Conservation (phyloP, 371 early-diverging fungal species). For the Conidiobolus incongruus region DNA sequence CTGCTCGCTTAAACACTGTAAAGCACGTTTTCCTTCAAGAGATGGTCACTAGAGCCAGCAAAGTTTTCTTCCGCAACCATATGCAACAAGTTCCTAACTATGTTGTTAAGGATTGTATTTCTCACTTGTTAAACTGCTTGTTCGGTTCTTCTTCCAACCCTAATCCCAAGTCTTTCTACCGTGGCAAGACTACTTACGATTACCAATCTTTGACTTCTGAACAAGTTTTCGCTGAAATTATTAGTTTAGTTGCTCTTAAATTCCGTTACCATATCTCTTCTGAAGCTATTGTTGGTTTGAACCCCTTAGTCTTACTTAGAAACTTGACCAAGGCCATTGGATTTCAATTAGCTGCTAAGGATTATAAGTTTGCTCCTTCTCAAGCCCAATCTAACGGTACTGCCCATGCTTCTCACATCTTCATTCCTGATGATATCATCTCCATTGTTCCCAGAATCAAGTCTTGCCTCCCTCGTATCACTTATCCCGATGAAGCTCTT, state of each 20-base stretch:
- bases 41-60: constrained; percentile 67
- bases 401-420: constrained; percentile 13
- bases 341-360: constrained; percentile 49
- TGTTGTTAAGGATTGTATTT: constrained; percentile 31
- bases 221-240: constrained; percentile 22
- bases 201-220: constrained; percentile 31
- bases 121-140: constrained; percentile 67
- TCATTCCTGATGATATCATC: constrained; percentile 50
- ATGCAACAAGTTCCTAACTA: constrained; percentile 27
- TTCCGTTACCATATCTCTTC: constrained; percentile 47
- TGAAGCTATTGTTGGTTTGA: constrained; percentile 12
- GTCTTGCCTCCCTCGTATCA: constrained; percentile 20
- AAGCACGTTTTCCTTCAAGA: constrained; percentile 38
- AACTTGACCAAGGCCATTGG: constrained; percentile 66
- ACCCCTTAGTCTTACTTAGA: constrained; percentile 18
- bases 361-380: constrained; percentile 31
- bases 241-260: constrained; percentile 32
- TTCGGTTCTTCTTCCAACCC: constrained; percentile 30
- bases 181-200: constrained; percentile 11
- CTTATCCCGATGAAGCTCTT: constrained; percentile 68
- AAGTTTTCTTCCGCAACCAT: constrained; percentile 52
- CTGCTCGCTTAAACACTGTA: constrained; percentile 25
- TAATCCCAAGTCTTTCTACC: constrained; percentile 16
- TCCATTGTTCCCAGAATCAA: constrained; percentile 66
- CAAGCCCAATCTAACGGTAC: constrained; percentile 8